These are phyloP conservation scores for Eudorina sp. DNA, from an alignment of 139 green algal genomes.

Conservation along the genomic window DNA sequence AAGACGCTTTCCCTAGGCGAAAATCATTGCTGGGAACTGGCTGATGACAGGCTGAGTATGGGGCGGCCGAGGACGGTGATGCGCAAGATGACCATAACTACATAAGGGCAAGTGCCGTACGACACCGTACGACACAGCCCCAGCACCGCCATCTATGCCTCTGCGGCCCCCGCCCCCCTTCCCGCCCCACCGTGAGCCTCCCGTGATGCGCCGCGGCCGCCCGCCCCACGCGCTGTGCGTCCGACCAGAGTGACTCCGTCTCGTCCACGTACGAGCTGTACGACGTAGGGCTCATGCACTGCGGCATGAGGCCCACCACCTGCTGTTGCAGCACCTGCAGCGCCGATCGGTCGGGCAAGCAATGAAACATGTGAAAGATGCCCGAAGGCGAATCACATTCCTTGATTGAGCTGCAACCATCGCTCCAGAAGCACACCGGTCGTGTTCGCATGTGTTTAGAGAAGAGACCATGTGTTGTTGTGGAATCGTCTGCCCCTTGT, in stretches of 20 bases:
- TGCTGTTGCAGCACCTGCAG: constrained; percentile 10
- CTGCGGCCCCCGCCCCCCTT: neutral
- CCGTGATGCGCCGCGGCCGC: neutral
- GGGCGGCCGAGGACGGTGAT: no score
- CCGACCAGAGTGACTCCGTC: neutral
- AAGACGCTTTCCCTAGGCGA: no score
- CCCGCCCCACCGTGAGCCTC: constrained; percentile 14
- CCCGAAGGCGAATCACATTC: no score
- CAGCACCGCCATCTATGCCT: neutral
- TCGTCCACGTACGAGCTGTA: constrained; percentile 5
- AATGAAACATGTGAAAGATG: no score
- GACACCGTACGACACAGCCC: neutral
- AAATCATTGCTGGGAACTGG: neutral
- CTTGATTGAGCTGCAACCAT: no score
- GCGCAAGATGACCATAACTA: neutral
- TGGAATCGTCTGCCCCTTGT: no score
- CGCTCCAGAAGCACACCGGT: no score
- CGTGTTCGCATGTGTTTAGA: no score
- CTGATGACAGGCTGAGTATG: neutral
- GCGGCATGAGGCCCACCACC: constrained; percentile 17
- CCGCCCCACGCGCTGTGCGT: neutral
- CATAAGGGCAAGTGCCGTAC: neutral
- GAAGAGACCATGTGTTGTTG: no score
- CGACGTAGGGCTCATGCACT: constrained; percentile 12
- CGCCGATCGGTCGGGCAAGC: no score